A percentile compares a stretch with the other conserved stretches of the same genome.
Evolutionary conservation across 2,329 filamentous ascomycete genomes (phyloP).

Genomic region (Neonectria coccinea): DNA sequence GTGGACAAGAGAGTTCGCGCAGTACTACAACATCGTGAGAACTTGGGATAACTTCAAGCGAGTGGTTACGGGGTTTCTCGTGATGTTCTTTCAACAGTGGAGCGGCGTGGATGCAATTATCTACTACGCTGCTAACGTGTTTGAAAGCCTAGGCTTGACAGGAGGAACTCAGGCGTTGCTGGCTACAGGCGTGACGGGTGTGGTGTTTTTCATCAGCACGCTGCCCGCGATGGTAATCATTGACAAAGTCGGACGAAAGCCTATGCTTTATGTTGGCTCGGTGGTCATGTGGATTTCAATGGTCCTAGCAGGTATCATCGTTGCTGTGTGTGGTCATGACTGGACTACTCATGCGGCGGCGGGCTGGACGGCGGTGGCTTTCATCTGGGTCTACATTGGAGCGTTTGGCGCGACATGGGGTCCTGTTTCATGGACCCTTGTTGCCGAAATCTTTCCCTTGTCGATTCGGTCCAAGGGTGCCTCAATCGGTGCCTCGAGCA

Average conservation of each 20-base stretch:
- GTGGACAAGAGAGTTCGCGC: slow-evolving; percentile 59
- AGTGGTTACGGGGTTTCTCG: slow-evolving; percentile 72
- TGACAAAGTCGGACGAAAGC: slow-evolving; percentile 56
- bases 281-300: slow-evolving; percentile 54
- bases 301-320: slow-evolving; percentile 56
- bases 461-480: slow-evolving; percentile 59
- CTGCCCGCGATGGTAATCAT: slow-evolving; percentile 53
- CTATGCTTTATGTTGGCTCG: slow-evolving; percentile 53
- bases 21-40: slow-evolving; percentile 55
- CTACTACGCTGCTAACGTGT: slow-evolving; percentile 66
- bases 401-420: slow-evolving; percentile 58
- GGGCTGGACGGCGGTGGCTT: slow-evolving; percentile 54
- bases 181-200: slow-evolving; percentile 77
- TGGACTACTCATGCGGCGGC: slow-evolving; percentile 52
- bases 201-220: slow-evolving; percentile 69
- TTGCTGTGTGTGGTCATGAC: slow-evolving; percentile 52
- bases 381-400: slow-evolving; percentile 64
- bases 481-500: slow-evolving; percentile 56
- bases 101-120: slow-evolving; percentile 54
- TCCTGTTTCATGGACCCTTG: slow-evolving; percentile 61
- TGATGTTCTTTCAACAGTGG: slow-evolving; percentile 70
- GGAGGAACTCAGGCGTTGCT: slow-evolving; percentile 71
- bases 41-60: slow-evolving; percentile 67
- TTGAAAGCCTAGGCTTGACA: slow-evolving; percentile 71
- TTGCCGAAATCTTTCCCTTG: slow-evolving; percentile 60